Base-by-base conservation (phyloP, 768 basidiomycete species). In the Serpula lacrymans region DNA sequence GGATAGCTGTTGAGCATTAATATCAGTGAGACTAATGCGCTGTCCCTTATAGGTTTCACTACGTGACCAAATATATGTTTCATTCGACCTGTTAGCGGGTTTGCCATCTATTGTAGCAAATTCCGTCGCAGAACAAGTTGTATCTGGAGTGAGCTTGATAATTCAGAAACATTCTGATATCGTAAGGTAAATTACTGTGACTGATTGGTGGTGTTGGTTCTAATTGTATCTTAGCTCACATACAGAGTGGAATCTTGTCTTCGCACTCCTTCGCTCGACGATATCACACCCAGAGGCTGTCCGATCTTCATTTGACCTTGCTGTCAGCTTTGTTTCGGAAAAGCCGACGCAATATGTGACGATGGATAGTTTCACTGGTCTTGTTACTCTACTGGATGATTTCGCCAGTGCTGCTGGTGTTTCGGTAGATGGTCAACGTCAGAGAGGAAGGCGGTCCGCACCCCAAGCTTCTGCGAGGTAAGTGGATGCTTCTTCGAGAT, bases 171-270 rank as follows among this genome's bases (percentile, higher is more conserved):
- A 94, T 49, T 70, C 73, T 33, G 70, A 79, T 6, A 78, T 90
- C 18, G 80, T 93, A 48, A 74, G 75, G 88, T 57, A 17, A 20
- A 12, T 29, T 43, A 27, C 3, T 11, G 26, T 8, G 14, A 29
- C 28, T 14, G 28, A 29, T 10, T 14, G n/a, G 16, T 34, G 32
- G 31, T 26, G 1, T 4, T 16, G 36, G 13, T 41, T 37, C 22
- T 20, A 20, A 18, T 23, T 27, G 36, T 18, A 37, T 42, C 20
- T 21, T 28, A 20, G 32, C 41, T 93, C 92, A 1, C 84, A 87
- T 49, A 97, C 95, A 1, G 95, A 98, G 58, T 99, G 95, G 95
- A 92, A 89, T 46, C 69, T 98, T 28, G 77, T 94, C 16, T 89
- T 94, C 53, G 87, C 89, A 1, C 70, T 97, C 21, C 75, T 98